Evolutionary conservation across 495 filamentous ascomycete genomes (phyloP), one percentile per base, ranked within the genome.

Genomic region (Pyronema omphalodes): DNA sequence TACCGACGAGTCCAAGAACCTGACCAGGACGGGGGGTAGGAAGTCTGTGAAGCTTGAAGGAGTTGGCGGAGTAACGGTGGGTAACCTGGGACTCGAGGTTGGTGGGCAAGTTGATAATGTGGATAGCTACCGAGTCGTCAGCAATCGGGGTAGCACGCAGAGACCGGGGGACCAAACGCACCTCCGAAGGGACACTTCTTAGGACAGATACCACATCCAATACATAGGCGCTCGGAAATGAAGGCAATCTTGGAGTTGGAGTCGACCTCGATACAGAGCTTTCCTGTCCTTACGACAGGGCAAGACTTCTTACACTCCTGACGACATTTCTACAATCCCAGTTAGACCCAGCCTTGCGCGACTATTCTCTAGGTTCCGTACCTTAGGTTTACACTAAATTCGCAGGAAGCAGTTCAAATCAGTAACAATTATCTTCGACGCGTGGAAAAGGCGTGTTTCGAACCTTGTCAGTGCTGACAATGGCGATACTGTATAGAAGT

Each of bases 241-340:
- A 96, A 98, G 62, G 91, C 93, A 61, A 98, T 87, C 65, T 88
- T 91, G 49, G 89, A 94, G 51, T 85, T 81, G 54, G 85, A 75
- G 40, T 76, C 76, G 60, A 98, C 91, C 74, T 98, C 86, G 64
- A 93, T 88, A 70, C 91, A 98, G 53, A 98, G 83, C 75, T 94
- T 94, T 69, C 91, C 93, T 36, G 86, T 91, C 40, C 91, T 82
- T 54, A 98, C 91, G 44, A 98, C 87, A n/a, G 93, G 91, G 67
- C 91, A 98, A 6, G 87, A 86, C 69, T 94, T 94, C 71, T 96
- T 96, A 78, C 93, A 98, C 72, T 98, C 91, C 74, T 98, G 91
- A 60, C 88, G 77, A 71, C 86, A 93, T 85, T 93, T 88, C 81
- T 86, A 57, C 23, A 55, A 7, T 19, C 12, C 8, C 29, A 44